phyloP scores from a whole-genome alignment of 257 asterid species.

The Nicotiana undulata region DNA sequence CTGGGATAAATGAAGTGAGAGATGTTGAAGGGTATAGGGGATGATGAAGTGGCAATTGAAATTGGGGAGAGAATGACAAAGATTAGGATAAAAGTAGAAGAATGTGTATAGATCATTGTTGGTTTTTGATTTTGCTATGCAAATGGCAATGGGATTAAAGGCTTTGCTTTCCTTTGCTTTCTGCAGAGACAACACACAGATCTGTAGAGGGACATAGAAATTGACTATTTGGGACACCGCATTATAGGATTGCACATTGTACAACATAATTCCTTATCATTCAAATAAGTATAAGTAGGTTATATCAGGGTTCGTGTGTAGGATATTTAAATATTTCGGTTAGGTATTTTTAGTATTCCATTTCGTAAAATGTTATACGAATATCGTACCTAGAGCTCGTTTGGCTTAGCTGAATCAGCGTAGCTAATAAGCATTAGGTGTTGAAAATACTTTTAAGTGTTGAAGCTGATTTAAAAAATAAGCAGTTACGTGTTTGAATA shows the following conservation, averaged over 20 bases:
- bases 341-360: too few species aligned
- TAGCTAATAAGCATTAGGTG: too few species aligned
- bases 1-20: conserved; percentile 45
- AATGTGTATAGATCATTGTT: conserved; percentile 19
- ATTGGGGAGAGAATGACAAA: conserved; percentile 7
- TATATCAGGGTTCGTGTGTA: too few species aligned
- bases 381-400: too few species aligned
- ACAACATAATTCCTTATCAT: background rate
- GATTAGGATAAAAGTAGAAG: conserved; percentile 10
- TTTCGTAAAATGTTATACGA: too few species aligned
- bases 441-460: too few species aligned
- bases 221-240: background rate
- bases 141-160: background rate
- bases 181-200: background rate
- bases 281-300: background rate
- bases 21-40: conserved; percentile 35
- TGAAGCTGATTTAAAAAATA: too few species aligned
- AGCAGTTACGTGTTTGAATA: too few species aligned
- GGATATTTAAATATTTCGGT: too few species aligned
- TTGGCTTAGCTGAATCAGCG: too few species aligned
- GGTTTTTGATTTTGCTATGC: background rate
- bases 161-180: background rate
- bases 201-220: background rate
- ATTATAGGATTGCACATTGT: background rate
- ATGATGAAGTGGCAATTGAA: conserved; percentile 29